These are phyloP conservation scores for Keithomyces neogunnii DNA, from an alignment of 2,329 filamentous ascomycete genomes.

Conservation along the genomic window DNA sequence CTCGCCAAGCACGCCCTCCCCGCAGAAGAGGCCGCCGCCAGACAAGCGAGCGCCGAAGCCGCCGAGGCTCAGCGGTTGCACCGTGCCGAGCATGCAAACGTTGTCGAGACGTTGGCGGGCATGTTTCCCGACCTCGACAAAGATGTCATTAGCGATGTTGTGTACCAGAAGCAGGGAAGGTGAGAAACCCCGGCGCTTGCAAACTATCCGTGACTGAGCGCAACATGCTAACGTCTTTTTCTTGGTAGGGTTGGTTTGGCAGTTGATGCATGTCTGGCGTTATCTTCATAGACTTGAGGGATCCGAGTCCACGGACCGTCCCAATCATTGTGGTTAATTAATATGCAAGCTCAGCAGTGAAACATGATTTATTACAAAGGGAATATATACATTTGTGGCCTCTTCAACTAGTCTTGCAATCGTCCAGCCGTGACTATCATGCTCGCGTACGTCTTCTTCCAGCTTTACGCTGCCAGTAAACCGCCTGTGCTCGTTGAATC, in stretches of 20 bases:
- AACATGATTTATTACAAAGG: background rate
- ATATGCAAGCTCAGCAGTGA: background rate
- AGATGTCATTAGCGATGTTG: conserved; percentile 94
- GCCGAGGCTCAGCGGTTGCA: conserved; percentile 81
- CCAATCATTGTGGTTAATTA: background rate
- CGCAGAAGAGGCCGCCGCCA: conserved; percentile 79
- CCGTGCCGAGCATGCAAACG: conserved; percentile 74
- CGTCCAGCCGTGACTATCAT: too few species aligned
- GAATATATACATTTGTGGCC: background rate
- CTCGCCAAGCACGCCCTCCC: conserved; percentile 41
- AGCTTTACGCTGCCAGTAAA: too few species aligned
- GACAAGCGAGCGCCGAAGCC: conserved; percentile 82
- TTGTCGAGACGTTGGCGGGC: conserved; percentile 86
- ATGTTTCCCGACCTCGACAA: conserved; percentile 97
- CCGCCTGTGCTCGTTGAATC: too few species aligned
- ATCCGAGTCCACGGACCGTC: background rate
- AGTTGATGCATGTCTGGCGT: conserved; percentile 76
- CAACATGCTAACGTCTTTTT: background rate
- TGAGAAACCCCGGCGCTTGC: conserved; percentile 36
- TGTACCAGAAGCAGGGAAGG: conserved; percentile 91
- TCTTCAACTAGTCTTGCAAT: too few species aligned
- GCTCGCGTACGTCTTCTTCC: too few species aligned
- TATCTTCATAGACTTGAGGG: conserved; percentile 35
- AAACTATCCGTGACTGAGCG: background rate
- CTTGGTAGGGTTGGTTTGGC: conserved; percentile 64